Evolutionary conservation across 768 basidiomycete genomes (phyloP), one percentile per base, ranked within the genome.

Genomic region (Filobasidium floriforme): DNA sequence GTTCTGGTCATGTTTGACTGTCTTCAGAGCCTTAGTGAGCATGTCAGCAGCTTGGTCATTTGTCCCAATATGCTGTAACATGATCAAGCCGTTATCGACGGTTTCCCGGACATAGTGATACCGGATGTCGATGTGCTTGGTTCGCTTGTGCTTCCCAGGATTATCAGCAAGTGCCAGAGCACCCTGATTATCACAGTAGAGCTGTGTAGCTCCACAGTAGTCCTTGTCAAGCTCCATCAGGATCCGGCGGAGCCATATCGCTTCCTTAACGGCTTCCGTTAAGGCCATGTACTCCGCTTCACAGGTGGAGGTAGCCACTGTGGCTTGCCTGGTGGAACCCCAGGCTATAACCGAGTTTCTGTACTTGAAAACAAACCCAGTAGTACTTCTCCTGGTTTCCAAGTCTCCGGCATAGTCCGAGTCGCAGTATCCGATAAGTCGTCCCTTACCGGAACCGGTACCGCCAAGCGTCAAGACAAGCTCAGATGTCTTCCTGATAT

Each of bases 251-350:
- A 74, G 26, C 82, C 82, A 83, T 2, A 81, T 15, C 1, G 72
- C 75, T 67, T 83, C 76, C 60, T 79, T 73, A 0, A 75, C 60
- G 0, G 79, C 78, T 41, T 81, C 74, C 0, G 73, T 62, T 0
- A 72, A 68, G 0, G 81, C 81, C 15, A 82, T 75, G 70, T 82
- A 83, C 73, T 84, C 82, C 0, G 81, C 80, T 68, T 84, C 81
- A 2, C 75, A 76, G 0, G 79, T 81, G 0, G 81, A 84, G 0
- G 76, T 69, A 0, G 83, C 71, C 26, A 82, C 74, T 0, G 75
- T 75, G 1, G 66, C 52, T 70, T 85, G 84, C 57, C 79, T 75
- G 57, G 78, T 75, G 0, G 80, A 79, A 26, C 71, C 71, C 83
- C 83, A 85, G 2, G 75, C 68, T 6, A 84, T 72, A 1, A 79